Base-by-base conservation (phyloP, 192 early-diverging fungal genomes). In the Entomortierella chlamydospora region DNA sequence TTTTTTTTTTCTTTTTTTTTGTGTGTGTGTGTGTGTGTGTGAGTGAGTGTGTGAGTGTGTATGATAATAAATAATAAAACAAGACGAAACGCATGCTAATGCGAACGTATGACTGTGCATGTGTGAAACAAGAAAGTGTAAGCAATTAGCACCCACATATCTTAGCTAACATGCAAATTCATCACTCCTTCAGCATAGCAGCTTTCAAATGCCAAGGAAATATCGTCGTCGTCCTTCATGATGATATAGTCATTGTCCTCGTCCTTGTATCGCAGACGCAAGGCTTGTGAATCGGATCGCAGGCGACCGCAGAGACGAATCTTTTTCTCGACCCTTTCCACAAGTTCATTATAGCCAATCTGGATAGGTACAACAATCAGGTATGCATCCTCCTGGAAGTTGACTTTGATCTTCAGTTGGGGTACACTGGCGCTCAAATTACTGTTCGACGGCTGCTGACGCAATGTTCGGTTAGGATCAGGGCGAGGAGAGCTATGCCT, bases 241-340 rank as follows among this genome's bases (percentile, higher is more conserved):
- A 89, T 90, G 23, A 97, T 91, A 74, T 91, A 89, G 71, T 98
- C 96, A 45, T 94, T 93, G 72, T 97, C 97, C 81, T 98, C 96
- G 71, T 99, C 97, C 73, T 91, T 90, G 73, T 98, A 98, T 70
- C 90, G 88, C 62, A 99, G 91, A 51, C 89, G 87, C 73, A 92
- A 54, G 87, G 83, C 58, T 80, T 85, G 56, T 77, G 86, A 57
- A 72, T 83, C 82, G 43, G 86, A 86, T 31, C 86, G 86, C 34
- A 84, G 86, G 30, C 87, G 90, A 37, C 87, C 90, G 56, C 94
- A 93, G 17, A 96, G 83, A 57, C 92, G 87, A 68, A 98, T 93
- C 73, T 99, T 99, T 41, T 94, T 87, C 77, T 97, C 97, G 13
- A 99, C 93, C 22, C 90, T 86, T 41, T 90, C 88, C 31, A 90